Evolutionary conservation across 2,329 filamentous ascomycete species (phyloP), one percentile per base, ranked within the genome.

Genomic region (Penicillium hesseltinei): DNA sequence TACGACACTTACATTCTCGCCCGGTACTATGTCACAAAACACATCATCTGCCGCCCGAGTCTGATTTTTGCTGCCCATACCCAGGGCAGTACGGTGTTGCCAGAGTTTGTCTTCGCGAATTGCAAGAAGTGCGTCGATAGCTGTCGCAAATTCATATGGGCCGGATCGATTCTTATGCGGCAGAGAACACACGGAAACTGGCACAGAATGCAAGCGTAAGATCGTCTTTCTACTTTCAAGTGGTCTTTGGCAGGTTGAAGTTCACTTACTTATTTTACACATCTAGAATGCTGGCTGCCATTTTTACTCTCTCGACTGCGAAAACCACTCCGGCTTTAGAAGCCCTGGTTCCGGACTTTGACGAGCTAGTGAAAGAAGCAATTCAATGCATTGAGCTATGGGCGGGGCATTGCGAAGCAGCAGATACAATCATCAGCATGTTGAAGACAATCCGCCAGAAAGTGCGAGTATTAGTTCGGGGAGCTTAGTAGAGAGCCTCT

Each of bases 41-140:
- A 64, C 40, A 61, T 64, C 17, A 62, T 64, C 36, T 59, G 53
- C 27, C 58, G 62, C 23, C 60, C 62, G 4, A 61, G 60, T 45
- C 56, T 64, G 8, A 36, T 64, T 3, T 56, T 49, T 27, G 62
- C 62, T 9, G 58, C 62, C 9, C 51, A 62, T 21, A 54, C 8
- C 19, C 43, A 21, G 23, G 48, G 36, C 21, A 23, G 33, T 42
- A 57, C 35, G 5, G 27, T 39, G 19, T 45, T 62, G 35, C 57
- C 55, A 2, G 58, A 39, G 15, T 59, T 54, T 33, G 31, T 62
- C 8, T 54, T 54, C 11, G 49, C 49, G 6, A 64, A 64, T 29
- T 62, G 62, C 33, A 47, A 54, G 31, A 47, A 51, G 7, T 64
- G 62, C 19, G 54, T 64, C n/a, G 48, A 59, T 17, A 61, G 58